phyloP scores from a whole-genome alignment of 176 grass and related monocot genomes.

The Bothriochloa decipiens region DNA sequence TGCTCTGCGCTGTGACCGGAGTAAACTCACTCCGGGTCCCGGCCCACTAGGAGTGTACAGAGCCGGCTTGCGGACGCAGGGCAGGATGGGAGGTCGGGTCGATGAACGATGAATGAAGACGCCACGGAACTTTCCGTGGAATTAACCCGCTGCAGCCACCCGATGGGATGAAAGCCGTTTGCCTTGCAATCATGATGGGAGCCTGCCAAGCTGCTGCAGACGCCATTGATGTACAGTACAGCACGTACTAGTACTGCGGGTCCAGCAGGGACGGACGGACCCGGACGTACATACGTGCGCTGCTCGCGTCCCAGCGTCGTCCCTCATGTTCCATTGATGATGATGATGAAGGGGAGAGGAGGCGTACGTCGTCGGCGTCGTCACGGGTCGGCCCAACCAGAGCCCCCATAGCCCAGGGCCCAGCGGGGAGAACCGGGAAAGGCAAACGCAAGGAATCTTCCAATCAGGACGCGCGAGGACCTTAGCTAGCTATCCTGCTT shows the following conservation, averaged over 20 bases:
- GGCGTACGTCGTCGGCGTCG: not conserved
- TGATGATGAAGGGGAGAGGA: not conserved
- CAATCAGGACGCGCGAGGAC: slow-evolving; percentile 4
- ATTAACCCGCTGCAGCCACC: not conserved
- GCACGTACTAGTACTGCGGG: not conserved
- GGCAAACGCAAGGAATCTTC: slow-evolving; percentile 53
- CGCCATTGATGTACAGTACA: too few relatives aligned
- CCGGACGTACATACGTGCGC: not conserved
- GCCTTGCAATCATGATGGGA: too few relatives aligned
- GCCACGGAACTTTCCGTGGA: slow-evolving; percentile 12
- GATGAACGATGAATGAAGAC: not conserved
- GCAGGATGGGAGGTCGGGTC: too few relatives aligned
- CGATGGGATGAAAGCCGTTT: too few relatives aligned
- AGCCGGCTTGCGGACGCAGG: too few relatives aligned
- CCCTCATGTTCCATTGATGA: not conserved
- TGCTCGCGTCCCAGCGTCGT: not conserved
- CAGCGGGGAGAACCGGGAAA: not conserved
- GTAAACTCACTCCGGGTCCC: too few relatives aligned
- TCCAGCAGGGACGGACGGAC: not conserved
- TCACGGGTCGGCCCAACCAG: not conserved
- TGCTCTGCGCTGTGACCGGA: slow-evolving; percentile 14
- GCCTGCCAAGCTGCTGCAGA: too few relatives aligned
- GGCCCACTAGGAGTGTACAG: too few relatives aligned
- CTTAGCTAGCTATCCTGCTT: not conserved
- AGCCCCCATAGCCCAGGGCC: too few relatives aligned